Base-by-base conservation (phyloP, 495 filamentous ascomycete genomes). In the Aspergillus funiculosus region DNA sequence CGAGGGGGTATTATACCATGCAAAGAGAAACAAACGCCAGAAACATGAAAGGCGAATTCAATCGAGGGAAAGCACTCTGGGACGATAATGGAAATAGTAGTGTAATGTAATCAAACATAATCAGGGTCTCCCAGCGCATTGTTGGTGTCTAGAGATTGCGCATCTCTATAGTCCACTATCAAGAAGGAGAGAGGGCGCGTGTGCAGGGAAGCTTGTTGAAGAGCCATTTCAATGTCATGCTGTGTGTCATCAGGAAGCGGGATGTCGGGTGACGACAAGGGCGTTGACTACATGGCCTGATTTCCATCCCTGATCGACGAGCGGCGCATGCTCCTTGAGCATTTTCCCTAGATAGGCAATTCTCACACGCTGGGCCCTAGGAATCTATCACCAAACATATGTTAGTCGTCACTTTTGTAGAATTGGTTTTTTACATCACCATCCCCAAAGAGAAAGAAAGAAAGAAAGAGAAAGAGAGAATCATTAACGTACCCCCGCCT, bases 301-400 rank as follows among this genome's bases (percentile, higher is more conserved):
- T 53, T 80, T 75, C 86, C 87, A 95, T 19, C 85, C 85, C 53
- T 89, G 86, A 21, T 69, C 73, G 13, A 63, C 57, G 11, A 95
- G 59, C 0, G 83, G 66, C 18, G 73, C 55, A 24, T 72, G 69
- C 52, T 92, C 87, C 45, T 82, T 78, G 11, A 95, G 72, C 27
- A 90, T 76, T 56, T 78, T 83, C 39, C 89, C 89, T 59, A 92
- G 75, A 58, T 91, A 94, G 28, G 75, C 83, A 20, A 94, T 75
- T 28, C 75, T 78, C 17, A 94, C 67, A 21, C 72, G 75, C 48
- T 76, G 79, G 20, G 64, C 61, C 34, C 64, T 60, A 1, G 74
- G 53, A 17, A 86, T 66, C 67, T 71, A 26, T 15, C 45, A 14
- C 6, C 15, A 13, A 46, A 26, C 38, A 26, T 43, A 34, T 14